Conservation (phyloP, 1,284 basidiomycete genomes). For the Fomitopsis schrenkii region DNA sequence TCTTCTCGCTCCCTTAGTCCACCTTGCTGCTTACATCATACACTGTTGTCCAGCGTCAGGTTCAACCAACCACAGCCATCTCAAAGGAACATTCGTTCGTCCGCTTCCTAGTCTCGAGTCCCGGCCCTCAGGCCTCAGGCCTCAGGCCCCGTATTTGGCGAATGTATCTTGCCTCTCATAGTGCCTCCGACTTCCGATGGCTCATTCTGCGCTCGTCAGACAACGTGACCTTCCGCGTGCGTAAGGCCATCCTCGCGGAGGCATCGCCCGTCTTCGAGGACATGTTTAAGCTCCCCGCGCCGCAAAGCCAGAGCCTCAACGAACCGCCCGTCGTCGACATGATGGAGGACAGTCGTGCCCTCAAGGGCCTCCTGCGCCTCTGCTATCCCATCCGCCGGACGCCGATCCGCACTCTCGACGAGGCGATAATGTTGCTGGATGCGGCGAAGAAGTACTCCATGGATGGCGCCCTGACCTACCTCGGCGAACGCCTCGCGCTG, state of each 20-base stretch:
- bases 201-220: conserved; percentile 11
- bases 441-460: conserved; percentile 2
- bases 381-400: conserved; percentile 15
- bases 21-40: too few relatives aligned
- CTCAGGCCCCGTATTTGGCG: too few relatives aligned
- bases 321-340: background rate
- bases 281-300: conserved; percentile 13
- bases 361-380: conserved; percentile 22
- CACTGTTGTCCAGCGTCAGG: too few relatives aligned
- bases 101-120: too few relatives aligned
- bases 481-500: conserved; percentile 13
- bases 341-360: conserved; percentile 11
- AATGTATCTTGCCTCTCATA: too few relatives aligned
- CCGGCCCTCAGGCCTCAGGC: too few relatives aligned
- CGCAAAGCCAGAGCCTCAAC: background rate
- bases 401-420: background rate
- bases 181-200: too few relatives aligned
- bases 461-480: conserved; percentile 3
- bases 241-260: conserved; percentile 7
- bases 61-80: too few relatives aligned
- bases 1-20: too few relatives aligned
- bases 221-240: conserved; percentile 11
- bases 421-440: background rate
- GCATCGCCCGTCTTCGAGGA: conserved; percentile 9
- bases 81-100: too few relatives aligned